Evolutionary conservation across 1,284 basidiomycete species (phyloP).

Genomic region (Fomes fomentarius): DNA sequence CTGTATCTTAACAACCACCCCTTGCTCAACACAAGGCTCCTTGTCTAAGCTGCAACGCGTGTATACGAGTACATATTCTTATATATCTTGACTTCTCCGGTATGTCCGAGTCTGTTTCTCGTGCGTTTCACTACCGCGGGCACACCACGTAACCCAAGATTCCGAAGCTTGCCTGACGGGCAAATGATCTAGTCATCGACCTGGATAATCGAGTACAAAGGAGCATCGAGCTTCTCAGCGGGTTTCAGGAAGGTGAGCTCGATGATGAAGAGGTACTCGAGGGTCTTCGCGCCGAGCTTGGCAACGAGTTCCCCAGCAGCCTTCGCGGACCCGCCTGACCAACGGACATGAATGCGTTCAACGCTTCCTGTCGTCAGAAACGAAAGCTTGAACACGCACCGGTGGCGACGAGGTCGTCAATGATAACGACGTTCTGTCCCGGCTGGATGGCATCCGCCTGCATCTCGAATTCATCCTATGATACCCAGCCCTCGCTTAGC

Average conservation of each 20-base stretch:
- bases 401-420: constrained; percentile 98
- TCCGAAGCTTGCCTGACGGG: not conserved
- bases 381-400: constrained; percentile 49
- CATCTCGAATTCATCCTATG: constrained; percentile 92
- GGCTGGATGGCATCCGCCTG: constrained; percentile 85
- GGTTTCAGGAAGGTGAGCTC: constrained; percentile 88
- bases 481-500: not conserved
- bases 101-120: not conserved
- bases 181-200: constrained; percentile 58
- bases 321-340: constrained; percentile 88
- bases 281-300: constrained; percentile 80
- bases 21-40: constrained; percentile 72
- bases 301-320: constrained; percentile 92
- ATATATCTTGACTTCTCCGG: not conserved
- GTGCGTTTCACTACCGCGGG: no score
- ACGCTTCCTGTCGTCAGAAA: no score
- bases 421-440: constrained; percentile 85
- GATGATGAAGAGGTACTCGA: constrained; percentile 96
- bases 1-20: constrained; percentile 80
- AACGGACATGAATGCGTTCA: not conserved
- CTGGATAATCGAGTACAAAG: constrained; percentile 85
- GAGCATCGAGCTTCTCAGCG: constrained; percentile 80
- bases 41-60: constrained; percentile 49
- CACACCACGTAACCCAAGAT: no score
- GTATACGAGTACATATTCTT: constrained; percentile 3